phyloP scores from a whole-genome alignment of 331 rosid genomes.

The Malus hybrid region DNA sequence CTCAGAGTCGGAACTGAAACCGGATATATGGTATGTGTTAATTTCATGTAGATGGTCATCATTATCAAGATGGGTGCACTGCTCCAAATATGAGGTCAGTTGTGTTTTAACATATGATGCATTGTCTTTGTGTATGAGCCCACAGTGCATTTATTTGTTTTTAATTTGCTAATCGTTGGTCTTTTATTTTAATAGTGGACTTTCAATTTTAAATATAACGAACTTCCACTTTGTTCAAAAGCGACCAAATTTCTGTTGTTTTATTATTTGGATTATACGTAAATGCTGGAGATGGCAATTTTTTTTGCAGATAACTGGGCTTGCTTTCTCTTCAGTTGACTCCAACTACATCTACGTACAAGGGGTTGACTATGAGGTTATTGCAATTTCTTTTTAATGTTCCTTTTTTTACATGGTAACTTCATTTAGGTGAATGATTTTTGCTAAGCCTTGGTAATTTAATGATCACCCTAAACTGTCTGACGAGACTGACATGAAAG shows the following conservation, averaged over 20 bases:
- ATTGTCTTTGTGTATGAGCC: background rate
- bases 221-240: background rate
- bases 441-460: background rate
- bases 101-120: conserved; percentile 5
- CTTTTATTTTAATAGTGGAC: background rate
- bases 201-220: background rate
- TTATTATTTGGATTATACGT: background rate
- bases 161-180: too few species aligned
- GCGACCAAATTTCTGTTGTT: background rate
- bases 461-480: background rate
- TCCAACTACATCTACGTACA: conserved; percentile 67
- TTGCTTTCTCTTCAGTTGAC: conserved; percentile 67
- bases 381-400: background rate
- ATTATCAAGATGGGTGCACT: conserved; percentile 82
- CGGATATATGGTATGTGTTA: conserved; percentile 18
- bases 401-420: background rate
- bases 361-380: conserved; percentile 91
- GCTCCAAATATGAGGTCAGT: conserved; percentile 86
- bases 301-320: conserved; percentile 68
- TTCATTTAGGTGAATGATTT: background rate
- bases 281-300: background rate
- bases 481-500: background rate
- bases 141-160: background rate
- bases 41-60: conserved; percentile 62
- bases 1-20: background rate